phyloP scores from a whole-genome alignment of 441 rosid species.

The Erodium texanum region DNA sequence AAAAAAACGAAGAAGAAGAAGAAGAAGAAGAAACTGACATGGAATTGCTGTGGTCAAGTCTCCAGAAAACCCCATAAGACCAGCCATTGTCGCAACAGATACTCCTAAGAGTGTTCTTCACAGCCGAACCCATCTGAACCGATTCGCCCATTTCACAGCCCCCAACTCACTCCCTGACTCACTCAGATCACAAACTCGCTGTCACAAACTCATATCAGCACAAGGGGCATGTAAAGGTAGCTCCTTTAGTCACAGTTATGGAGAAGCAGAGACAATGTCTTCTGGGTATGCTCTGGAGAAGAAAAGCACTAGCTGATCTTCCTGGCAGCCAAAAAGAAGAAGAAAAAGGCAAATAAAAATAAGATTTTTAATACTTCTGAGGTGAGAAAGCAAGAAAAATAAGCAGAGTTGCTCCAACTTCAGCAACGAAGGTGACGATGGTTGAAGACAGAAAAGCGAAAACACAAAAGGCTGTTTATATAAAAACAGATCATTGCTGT shows the following conservation, averaged over 20 bases:
- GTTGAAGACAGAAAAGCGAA: background rate
- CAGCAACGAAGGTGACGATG: background rate
- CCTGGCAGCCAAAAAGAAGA: background rate
- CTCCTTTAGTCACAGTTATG: background rate
- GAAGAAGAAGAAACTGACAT: constrained; percentile 37
- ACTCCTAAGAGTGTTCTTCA: constrained; percentile 46
- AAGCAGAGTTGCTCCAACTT: background rate
- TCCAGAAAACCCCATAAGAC: constrained; percentile 77
- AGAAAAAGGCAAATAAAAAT: background rate
- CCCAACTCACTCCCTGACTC: constrained; percentile 18
- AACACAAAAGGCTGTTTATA: constrained; percentile 17
- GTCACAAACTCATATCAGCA: constrained; percentile 16
- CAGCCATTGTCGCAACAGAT: constrained; percentile 75
- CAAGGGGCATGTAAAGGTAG: background rate
- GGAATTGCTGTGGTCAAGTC: constrained; percentile 53
- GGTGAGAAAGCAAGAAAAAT: constrained; percentile 12
- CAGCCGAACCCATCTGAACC: background rate
- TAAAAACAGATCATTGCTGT: constrained; percentile 15
- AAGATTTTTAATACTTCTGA: background rate
- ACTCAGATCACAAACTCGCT: constrained; percentile 13
- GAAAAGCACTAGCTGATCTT: background rate
- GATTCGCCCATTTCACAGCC: constrained; percentile 33
- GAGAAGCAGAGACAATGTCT: constrained; percentile 2
- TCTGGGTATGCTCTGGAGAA: background rate
- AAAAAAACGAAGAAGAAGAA: background rate